phyloP scores from a whole-genome alignment of 2,329 filamentous ascomycete species.

The Talaromyces rugulosus region DNA sequence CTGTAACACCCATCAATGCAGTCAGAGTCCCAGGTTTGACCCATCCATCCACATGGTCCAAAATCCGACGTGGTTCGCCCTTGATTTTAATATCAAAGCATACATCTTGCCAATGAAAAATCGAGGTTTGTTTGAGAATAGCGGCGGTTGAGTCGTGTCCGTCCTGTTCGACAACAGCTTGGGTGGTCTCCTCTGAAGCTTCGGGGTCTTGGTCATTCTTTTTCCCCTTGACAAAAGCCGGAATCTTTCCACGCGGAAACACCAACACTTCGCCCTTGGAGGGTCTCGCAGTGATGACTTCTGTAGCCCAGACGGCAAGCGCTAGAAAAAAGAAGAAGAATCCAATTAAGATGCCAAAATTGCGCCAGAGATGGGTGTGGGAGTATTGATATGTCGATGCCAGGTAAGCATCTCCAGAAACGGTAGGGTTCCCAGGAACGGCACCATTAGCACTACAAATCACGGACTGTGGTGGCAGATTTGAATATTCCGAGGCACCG shows the following conservation, averaged over 20 bases:
- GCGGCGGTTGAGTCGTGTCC: constrained; percentile 20
- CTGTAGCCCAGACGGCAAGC: constrained; percentile 60
- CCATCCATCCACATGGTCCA: constrained; percentile 87
- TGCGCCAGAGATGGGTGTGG: constrained; percentile 60
- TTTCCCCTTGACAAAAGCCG: constrained; percentile 20
- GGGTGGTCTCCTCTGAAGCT: constrained; percentile 28
- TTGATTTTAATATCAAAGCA: constrained; percentile 83
- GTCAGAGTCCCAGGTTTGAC: constrained; percentile 89
- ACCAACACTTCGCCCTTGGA: constrained; percentile 74
- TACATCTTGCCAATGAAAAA: constrained; percentile 83
- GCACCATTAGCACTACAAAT: constrained; percentile 61
- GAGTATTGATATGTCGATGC: constrained; percentile 54
- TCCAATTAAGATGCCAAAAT: constrained; percentile 64
- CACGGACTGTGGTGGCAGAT: constrained; percentile 32
- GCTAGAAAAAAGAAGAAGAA: constrained; percentile 61
- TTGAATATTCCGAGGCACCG: constrained; percentile 33
- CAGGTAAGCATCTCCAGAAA: constrained; percentile 59
- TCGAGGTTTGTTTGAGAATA: constrained; percentile 65
- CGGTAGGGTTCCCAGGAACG: constrained; percentile 46
- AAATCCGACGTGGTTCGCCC: constrained; percentile 65
- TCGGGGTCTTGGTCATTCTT: constrained; percentile 19
- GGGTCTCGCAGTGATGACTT: constrained; percentile 61
- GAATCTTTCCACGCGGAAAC: constrained; percentile 66
- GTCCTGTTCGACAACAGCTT: constrained; percentile 18
- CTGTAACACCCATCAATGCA: constrained; percentile 83